phyloP scores from a whole-genome alignment of 2,329 filamentous ascomycete species.

The Lachnellula hyalina region DNA sequence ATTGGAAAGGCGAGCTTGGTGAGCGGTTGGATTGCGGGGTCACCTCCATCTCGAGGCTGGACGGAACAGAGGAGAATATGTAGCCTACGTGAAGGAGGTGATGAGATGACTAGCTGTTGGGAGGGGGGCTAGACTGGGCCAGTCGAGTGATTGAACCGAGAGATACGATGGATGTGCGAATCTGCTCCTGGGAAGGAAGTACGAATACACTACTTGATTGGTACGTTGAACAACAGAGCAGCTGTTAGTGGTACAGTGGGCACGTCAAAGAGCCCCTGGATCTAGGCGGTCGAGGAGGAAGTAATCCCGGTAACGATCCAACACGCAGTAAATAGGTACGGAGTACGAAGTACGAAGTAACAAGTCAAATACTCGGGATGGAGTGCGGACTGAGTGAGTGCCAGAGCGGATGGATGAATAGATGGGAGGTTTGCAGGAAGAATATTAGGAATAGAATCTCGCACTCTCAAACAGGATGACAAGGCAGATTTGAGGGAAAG shows the following conservation, averaged over 20 bases:
- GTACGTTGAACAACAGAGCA: constrained; percentile 1
- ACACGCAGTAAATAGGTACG: not conserved
- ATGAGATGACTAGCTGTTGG: constrained; percentile 1
- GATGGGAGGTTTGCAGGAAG: not conserved
- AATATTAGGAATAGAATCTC: not conserved
- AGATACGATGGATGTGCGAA: constrained; percentile 3
- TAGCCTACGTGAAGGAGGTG: not conserved
- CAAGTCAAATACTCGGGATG: not conserved
- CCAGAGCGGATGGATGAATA: too few relatives aligned
- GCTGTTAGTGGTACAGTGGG: not conserved
- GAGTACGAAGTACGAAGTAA: not conserved
- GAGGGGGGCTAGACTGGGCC: constrained; percentile 1
- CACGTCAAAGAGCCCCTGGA: not conserved
- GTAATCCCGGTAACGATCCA: not conserved
- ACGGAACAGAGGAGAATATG: constrained; percentile 12
- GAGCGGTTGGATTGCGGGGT: constrained; percentile 30
- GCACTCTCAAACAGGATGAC: not conserved
- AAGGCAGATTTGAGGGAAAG: constrained; percentile 1
- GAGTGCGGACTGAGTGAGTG: not conserved
- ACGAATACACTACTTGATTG: constrained; percentile 1
- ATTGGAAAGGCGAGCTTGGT: constrained; percentile 27
- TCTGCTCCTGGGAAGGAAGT: not conserved
- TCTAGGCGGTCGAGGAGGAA: not conserved
- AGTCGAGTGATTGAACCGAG: constrained; percentile 7
- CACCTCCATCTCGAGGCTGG: constrained; percentile 26